phyloP scores from a whole-genome alignment of 1,284 basidiomycete species.

The Singerocomus rubriflavus region DNA sequence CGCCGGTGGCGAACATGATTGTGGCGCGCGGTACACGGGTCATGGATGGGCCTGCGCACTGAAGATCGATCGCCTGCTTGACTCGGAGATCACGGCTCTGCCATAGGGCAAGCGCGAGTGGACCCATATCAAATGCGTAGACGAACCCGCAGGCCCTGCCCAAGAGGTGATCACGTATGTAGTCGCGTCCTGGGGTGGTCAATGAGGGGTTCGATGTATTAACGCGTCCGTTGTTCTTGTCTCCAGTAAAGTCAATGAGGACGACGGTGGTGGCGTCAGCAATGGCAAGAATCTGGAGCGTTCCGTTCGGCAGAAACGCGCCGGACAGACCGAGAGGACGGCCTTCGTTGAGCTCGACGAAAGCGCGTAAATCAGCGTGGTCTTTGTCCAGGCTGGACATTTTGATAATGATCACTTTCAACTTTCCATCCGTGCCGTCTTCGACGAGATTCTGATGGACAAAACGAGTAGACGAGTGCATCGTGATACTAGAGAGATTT shows the following conservation, averaged over 20 bases:
- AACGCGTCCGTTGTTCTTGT: slow-evolving; percentile 37
- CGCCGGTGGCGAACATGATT: slow-evolving; percentile 37
- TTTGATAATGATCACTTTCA: slow-evolving; percentile 16
- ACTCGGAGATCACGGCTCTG: slow-evolving; percentile 36
- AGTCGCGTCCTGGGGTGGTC: slow-evolving; percentile 22
- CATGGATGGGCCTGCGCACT: slow-evolving; percentile 41
- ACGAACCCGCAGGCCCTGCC: slow-evolving; percentile 36
- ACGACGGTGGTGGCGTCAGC: slow-evolving; percentile 29
- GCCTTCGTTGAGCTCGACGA: slow-evolving; percentile 34
- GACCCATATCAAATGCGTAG: slow-evolving; percentile 42
- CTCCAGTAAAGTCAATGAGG: slow-evolving; percentile 24
- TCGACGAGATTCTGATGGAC: slow-evolving; percentile 31
- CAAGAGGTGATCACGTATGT: slow-evolving; percentile 32
- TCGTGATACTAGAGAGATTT: slow-evolving; percentile 4
- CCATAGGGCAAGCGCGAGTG: slow-evolving; percentile 36
- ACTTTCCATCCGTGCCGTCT: slow-evolving; percentile 22
- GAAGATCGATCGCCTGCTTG: slow-evolving; percentile 51
- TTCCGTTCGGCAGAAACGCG: slow-evolving; percentile 17
- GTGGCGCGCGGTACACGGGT: slow-evolving; percentile 41
- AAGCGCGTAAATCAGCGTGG: slow-evolving; percentile 12
- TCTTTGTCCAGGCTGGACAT: slow-evolving; percentile 28
- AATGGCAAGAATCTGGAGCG: slow-evolving; percentile 27
- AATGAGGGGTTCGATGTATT: slow-evolving; percentile 16
- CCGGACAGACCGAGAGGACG: slow-evolving; percentile 32
- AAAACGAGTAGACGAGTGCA: slow-evolving; percentile 12